Percentiles rank a stretch among this genome's conserved stretches.
phyloP scores from a whole-genome alignment of 805 yeast genomes.

The Saturnispora dispora region DNA sequence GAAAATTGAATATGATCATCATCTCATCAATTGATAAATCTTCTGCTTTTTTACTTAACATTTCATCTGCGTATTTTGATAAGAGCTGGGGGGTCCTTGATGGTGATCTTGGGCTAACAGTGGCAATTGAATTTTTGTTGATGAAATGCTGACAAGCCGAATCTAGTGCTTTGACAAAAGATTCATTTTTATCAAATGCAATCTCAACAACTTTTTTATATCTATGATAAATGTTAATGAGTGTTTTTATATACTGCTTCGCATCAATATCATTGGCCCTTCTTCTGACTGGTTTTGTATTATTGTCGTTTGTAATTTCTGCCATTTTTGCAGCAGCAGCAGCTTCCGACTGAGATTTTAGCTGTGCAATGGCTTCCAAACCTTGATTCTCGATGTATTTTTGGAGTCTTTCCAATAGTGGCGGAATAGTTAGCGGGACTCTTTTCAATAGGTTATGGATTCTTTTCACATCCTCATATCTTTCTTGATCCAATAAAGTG shows the following conservation, averaged over 20 bases:
- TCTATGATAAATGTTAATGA: conserved; percentile 59
- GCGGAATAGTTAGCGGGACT: conserved; percentile 70
- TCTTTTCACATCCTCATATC: conserved; percentile 63
- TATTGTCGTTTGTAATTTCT: conserved; percentile 1
- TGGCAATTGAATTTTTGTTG: conserved; percentile 74
- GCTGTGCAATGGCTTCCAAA: conserved; percentile 46
- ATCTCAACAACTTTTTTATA: conserved; percentile 54
- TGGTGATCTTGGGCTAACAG: conserved; percentile 44
- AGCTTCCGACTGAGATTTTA: conserved; percentile 28
- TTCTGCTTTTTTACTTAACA: conserved; percentile 66
- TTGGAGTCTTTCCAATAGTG: conserved; percentile 66
- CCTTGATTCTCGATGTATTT: conserved; percentile 64
- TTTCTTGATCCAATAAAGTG: conserved; percentile 62
- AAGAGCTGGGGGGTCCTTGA: conserved; percentile 89
- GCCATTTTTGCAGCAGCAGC: conserved; percentile 1
- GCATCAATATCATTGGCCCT: conserved; percentile 39
- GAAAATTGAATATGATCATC: conserved; percentile 76
- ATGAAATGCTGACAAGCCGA: conserved; percentile 80
- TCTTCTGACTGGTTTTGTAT: conserved; percentile 5
- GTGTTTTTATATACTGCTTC: conserved; percentile 66
- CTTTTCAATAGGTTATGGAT: conserved; percentile 69
- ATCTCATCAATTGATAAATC: conserved; percentile 79
- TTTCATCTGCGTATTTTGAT: conserved; percentile 80
- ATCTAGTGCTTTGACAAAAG: conserved; percentile 81
- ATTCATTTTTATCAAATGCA: conserved; percentile 66